Percentiles rank a stretch among this genome's conserved stretches.
Evolutionary conservation across 2,329 filamentous ascomycete species (phyloP).

Genomic region (Colletotrichum echinochloae): DNA sequence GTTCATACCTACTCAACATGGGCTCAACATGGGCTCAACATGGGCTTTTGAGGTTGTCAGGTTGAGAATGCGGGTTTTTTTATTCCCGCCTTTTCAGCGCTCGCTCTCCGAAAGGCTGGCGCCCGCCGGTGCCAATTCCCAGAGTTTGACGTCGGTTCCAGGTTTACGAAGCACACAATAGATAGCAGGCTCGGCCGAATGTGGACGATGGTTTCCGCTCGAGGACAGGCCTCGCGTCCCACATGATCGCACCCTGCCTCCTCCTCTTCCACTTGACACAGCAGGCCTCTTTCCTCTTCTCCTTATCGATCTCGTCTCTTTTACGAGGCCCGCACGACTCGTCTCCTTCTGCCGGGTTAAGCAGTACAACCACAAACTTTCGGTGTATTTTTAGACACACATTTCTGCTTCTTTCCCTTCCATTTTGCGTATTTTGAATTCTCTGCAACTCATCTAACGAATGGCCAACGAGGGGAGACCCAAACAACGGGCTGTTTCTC

Average conservation of each 20-base stretch:
- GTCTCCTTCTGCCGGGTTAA: neutral
- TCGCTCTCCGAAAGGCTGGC: neutral
- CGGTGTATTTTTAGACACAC: neutral
- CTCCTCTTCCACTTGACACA: neutral
- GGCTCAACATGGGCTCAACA: too few species aligned
- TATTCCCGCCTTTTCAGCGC: neutral
- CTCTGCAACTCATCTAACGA: slow-evolving; percentile 1
- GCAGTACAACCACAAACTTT: neutral
- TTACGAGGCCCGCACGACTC: neutral
- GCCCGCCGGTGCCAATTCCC: neutral
- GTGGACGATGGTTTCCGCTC: neutral
- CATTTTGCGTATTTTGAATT: neutral
- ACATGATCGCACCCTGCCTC: neutral
- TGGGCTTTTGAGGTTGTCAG: too few species aligned
- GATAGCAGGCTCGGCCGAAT: neutral
- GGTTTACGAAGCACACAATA: neutral
- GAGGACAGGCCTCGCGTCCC: neutral
- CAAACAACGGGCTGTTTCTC: neutral
- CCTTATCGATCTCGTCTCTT: neutral
- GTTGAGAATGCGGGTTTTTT: neutral
- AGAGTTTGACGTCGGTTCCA: neutral
- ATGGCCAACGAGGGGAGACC: neutral
- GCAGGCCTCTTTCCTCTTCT: neutral
- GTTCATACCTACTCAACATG: too few species aligned
- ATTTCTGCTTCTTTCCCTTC: neutral